Evolutionary conservation across 1,284 basidiomycete genomes (phyloP).

Genomic region (Rhodofomes roseus): DNA sequence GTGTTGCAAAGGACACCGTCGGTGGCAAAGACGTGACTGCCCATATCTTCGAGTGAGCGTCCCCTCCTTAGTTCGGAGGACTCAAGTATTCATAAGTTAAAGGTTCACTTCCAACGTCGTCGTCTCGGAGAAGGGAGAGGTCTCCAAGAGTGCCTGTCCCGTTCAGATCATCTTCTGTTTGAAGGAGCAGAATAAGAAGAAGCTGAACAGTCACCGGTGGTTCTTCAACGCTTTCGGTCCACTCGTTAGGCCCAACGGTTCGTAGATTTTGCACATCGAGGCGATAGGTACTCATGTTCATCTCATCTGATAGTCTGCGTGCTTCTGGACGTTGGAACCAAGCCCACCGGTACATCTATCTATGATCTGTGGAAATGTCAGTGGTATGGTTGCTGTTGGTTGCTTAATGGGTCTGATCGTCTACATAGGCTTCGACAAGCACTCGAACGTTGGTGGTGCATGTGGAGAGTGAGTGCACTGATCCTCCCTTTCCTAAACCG

Average conservation of each 20-base stretch:
- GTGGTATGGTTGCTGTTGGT: conserved; percentile 13
- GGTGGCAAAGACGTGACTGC: conserved; percentile 92
- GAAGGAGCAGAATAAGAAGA: conserved; percentile 96
- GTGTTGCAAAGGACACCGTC: conserved; percentile 90
- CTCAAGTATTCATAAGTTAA: not conserved
- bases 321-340: conserved; percentile 90
- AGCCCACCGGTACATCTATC: conserved; percentile 90
- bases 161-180: conserved; percentile 93
- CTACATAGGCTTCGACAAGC: conserved; percentile 77
- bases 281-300: not conserved
- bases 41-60: conserved; percentile 82
- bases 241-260: conserved; percentile 79
- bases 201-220: conserved; percentile 92
- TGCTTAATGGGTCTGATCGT: not conserved
- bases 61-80: not conserved
- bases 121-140: conserved; percentile 83
- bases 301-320: conserved; percentile 57
- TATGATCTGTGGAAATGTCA: conserved; percentile 93
- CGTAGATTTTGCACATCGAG: conserved; percentile 11
- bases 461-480: conserved; percentile 77
- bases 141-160: conserved; percentile 78
- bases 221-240: conserved; percentile 97
- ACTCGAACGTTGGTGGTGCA: conserved; percentile 88
- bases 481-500: not conserved
- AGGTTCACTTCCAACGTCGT: conserved; percentile 79